Evolutionary conservation across 306 rosid species (phyloP).

Genomic region (Malus domestica): DNA sequence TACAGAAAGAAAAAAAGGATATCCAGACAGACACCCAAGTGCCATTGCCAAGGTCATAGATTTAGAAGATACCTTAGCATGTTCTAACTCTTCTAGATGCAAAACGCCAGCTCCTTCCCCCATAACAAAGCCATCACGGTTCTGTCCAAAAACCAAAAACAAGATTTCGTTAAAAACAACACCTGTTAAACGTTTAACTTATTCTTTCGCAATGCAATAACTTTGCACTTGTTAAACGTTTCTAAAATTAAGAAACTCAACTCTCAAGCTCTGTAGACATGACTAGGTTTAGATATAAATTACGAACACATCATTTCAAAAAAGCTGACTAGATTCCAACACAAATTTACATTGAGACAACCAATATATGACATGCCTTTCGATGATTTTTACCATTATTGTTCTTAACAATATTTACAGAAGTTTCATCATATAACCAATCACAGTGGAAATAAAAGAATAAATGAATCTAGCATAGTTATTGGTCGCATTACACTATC

Average conservation of each 20-base stretch:
- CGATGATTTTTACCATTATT: not conserved
- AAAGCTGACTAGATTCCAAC: not conserved
- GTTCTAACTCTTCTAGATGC: too few species aligned
- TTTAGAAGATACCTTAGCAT: too few species aligned
- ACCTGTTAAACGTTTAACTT: too few species aligned
- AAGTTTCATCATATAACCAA: not conserved
- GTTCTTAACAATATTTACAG: not conserved
- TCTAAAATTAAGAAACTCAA: not conserved
- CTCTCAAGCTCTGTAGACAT: not conserved
- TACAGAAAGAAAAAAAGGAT: too few species aligned
- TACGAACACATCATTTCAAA: not conserved
- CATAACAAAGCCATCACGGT: too few species aligned
- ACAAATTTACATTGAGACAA: not conserved
- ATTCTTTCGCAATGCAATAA: too few species aligned
- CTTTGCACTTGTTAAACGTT: not conserved
- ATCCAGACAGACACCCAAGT: too few species aligned
- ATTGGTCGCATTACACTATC: constrained; percentile 52
- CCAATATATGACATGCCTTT: not conserved
- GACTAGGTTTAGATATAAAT: not conserved
- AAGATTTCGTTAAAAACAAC: too few species aligned
- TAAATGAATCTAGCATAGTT: not conserved
- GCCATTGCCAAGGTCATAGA: too few species aligned
- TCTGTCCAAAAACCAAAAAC: too few species aligned
- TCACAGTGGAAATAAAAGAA: not conserved
- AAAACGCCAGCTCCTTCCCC: too few species aligned